These are phyloP conservation scores for Exophiala aquamarina DNA, from an alignment of 2,329 filamentous ascomycete genomes.

Conservation along the genomic window DNA sequence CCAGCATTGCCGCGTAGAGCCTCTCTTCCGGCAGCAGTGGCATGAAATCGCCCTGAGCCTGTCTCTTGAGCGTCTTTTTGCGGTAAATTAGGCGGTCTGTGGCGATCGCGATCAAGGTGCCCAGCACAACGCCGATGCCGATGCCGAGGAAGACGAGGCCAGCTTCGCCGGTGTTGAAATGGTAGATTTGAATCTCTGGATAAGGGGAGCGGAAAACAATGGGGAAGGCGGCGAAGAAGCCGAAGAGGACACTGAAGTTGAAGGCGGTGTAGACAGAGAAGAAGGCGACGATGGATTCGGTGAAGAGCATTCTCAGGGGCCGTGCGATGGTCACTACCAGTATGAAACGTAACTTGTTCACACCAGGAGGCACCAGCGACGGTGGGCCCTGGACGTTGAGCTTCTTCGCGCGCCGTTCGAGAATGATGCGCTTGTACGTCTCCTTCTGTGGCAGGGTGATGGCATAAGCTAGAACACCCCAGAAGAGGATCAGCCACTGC, in stretches of 20 bases:
- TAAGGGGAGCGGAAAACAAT: slow-evolving; percentile 66
- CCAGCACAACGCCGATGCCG: slow-evolving; percentile 67
- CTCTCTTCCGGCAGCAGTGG: slow-evolving; percentile 49
- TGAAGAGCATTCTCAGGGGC: slow-evolving; percentile 64
- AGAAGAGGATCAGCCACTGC: slow-evolving; percentile 66
- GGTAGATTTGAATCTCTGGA: slow-evolving; percentile 52
- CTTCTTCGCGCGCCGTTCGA: slow-evolving; percentile 56
- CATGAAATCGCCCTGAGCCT: slow-evolving; percentile 13
- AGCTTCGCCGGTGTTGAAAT: slow-evolving; percentile 64
- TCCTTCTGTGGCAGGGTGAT: slow-evolving; percentile 60
- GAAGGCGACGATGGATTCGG: slow-evolving; percentile 67
- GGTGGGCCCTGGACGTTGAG: slow-evolving; percentile 62
- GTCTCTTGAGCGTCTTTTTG: slow-evolving; percentile 15
- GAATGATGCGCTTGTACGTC: slow-evolving; percentile 68
- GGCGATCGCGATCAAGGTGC: slow-evolving; percentile 23
- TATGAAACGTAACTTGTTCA: slow-evolving; percentile 49
- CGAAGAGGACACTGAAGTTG: slow-evolving; percentile 76
- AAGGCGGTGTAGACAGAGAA: slow-evolving; percentile 73
- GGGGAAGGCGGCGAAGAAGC: slow-evolving; percentile 82
- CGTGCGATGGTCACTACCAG: slow-evolving; percentile 45
- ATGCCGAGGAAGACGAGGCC: slow-evolving; percentile 82
- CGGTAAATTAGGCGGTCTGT: slow-evolving; percentile 26
- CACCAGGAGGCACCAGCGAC: slow-evolving; percentile 64
- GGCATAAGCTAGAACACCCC: slow-evolving; percentile 59
- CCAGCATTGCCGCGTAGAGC: slow-evolving; percentile 50